Conservation (phyloP, 768 basidiomycete genomes). For the Mycena leptocephala region DNA sequence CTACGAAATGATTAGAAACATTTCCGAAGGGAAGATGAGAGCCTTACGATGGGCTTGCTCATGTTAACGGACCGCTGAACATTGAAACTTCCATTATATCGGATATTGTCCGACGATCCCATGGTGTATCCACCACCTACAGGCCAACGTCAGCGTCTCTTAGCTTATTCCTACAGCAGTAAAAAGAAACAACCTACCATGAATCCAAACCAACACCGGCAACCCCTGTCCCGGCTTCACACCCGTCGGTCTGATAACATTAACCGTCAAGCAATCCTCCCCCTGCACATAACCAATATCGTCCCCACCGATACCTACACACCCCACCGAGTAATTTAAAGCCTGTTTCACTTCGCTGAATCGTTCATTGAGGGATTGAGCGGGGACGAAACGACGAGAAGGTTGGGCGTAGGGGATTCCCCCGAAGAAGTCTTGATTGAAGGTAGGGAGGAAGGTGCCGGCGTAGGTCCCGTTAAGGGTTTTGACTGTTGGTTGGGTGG, state of each 20-base stretch:
- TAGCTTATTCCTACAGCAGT: conserved; percentile 24
- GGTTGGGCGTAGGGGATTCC: conserved; percentile 30
- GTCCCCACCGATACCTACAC: conserved; percentile 24
- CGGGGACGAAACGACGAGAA: conserved; percentile 29
- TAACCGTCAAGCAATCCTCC: conserved; percentile 29
- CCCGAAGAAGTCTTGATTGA: conserved; percentile 28
- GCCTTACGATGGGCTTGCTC: conserved; percentile 27
- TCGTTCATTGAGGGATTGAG: conserved; percentile 25
- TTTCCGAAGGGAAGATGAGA: conserved; percentile 20
- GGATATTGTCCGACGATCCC: conserved; percentile 30
- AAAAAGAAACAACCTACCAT: conserved; percentile 24
- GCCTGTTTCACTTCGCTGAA: conserved; percentile 28
- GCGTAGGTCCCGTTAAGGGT: conserved; percentile 27
- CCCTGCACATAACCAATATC: conserved; percentile 29
- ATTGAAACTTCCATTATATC: conserved; percentile 31
- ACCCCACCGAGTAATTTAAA: conserved; percentile 28
- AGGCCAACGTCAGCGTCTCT: conserved; percentile 22
- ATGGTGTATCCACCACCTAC: conserved; percentile 24
- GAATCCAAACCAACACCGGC: conserved; percentile 29
- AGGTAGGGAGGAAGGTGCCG: conserved; percentile 29
- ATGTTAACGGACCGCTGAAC: conserved; percentile 29
- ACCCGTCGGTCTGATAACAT: conserved; percentile 27
- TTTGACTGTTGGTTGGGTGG: conserved; percentile 18
- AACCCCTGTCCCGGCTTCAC: conserved; percentile 28
- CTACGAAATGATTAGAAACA: conserved; percentile 21